A percentile compares a stretch with the other conserved stretches of the same genome.
Conservation (phyloP, 345 rosid species). For the Eutrema japonicum region DNA sequence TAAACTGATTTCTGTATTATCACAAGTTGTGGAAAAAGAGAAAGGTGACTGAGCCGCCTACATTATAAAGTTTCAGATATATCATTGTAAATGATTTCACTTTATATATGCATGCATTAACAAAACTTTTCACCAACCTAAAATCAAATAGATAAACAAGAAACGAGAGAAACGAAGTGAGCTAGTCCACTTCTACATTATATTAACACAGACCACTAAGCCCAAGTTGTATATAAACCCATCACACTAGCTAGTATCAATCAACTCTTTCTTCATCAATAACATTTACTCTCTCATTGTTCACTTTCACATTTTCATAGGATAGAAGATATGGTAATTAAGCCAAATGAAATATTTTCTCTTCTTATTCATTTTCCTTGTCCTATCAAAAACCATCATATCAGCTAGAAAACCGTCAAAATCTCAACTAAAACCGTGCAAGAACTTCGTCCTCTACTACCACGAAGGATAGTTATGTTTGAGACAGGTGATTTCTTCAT, state of each 20-base stretch:
- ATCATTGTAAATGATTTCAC: constrained; percentile 14
- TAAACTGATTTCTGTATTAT: background rate
- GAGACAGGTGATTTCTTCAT: constrained; percentile 82
- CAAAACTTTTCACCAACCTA: constrained; percentile 30
- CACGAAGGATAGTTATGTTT: no score
- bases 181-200: constrained; percentile 23
- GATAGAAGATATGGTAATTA: constrained; percentile 11
- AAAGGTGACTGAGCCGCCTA: constrained; percentile 40
- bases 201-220: background rate
- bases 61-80: constrained; percentile 11
- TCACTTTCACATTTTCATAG: constrained; percentile 11
- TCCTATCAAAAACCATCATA: constrained; percentile 27
- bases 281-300: constrained; percentile 9
- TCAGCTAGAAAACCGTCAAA: constrained; percentile 41
- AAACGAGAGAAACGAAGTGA: background rate
- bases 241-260: constrained; percentile 8
- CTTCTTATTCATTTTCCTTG: constrained; percentile 27
- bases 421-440: constrained; percentile 55
- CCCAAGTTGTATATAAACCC: constrained; percentile 32
- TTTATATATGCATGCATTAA: background rate
- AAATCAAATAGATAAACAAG: background rate
- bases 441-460: constrained; percentile 53
- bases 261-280: constrained; percentile 16
- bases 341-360: constrained; percentile 28
- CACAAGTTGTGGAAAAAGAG: constrained; percentile 10